A percentile compares a stretch with the other conserved stretches of the same genome.
Evolutionary conservation across 805 yeast genomes (phyloP).

Genomic region (Maudiozyma bulderi): DNA sequence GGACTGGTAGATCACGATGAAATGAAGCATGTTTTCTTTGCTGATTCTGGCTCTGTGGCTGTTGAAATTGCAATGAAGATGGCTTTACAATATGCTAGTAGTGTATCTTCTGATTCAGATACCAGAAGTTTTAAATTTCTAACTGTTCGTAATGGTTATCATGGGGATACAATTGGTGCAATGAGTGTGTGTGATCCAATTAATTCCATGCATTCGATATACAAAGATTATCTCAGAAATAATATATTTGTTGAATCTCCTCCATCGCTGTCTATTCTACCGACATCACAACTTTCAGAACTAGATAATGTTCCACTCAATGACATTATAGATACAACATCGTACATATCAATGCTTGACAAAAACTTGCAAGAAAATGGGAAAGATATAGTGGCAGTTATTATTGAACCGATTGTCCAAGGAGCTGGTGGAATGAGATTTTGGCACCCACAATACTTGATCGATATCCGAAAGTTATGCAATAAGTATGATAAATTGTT

Average conservation of each 20-base stretch:
- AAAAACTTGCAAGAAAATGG: constrained; percentile 23
- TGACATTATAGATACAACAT: constrained; percentile 8
- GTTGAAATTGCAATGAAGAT: constrained; percentile 34
- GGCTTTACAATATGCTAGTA: constrained; percentile 23
- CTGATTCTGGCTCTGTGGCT: constrained; percentile 28
- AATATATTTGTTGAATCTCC: constrained; percentile 26
- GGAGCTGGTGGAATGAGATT: constrained; percentile 34
- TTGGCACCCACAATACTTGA: constrained; percentile 28
- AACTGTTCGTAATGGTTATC: constrained; percentile 31
- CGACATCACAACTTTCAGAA: background rate
- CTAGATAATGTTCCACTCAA: background rate
- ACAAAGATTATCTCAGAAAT: constrained; percentile 23
- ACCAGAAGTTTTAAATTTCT: constrained; percentile 18
- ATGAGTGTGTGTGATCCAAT: constrained; percentile 31
- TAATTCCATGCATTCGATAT: constrained; percentile 28
- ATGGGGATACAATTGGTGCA: constrained; percentile 34
- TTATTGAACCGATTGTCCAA: constrained; percentile 31
- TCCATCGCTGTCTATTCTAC: constrained; percentile 3
- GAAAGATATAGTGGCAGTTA: constrained; percentile 29
- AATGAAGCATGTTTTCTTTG: constrained; percentile 16
- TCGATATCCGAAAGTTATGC: constrained; percentile 28
- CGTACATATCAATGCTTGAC: constrained; percentile 18
- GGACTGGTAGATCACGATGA: constrained; percentile 22
- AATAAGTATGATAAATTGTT: constrained; percentile 17
- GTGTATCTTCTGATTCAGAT: constrained; percentile 19